Evolutionary conservation across 352 stramenopile genomes (phyloP), one percentile per base, ranked within the genome.

Genomic region (Globisporangium apiculatum): DNA sequence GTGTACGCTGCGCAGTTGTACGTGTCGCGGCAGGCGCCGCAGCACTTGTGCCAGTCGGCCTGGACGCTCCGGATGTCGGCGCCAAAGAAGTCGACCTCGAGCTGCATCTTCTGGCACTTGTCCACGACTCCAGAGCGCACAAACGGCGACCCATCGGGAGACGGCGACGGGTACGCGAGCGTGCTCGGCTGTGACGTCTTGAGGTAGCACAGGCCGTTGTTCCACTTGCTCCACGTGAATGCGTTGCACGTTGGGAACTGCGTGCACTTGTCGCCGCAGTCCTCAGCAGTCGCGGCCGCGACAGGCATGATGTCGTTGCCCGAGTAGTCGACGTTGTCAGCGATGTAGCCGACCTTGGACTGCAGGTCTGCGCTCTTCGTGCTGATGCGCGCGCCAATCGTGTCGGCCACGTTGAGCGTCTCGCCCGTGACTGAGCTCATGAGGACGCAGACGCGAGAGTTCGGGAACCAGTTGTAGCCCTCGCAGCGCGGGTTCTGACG

Each of bases 1-100:
- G 61, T 71, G 58, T 65, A 70, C 17, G 61, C 67, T 36, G 61
- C 62, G 17, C 67, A 74, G 8, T 58, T 61, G 35, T 36, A 31
- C 10, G 37, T 48, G 18, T 36, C 55, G 17, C 53, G 51, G 24
- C 58, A 64, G 6, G 51, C 41, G 1, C 45, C 53, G 24, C 58
- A 64, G 46, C 52, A 65, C 24, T 64, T 38, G 37, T 10, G 14
- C 9, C 35, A 3, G 24, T 38, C 36, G 3, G 51, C 43, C 15
- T 48, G 18, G 11, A 35, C 42, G 51, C 36, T 60, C 12, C 43
- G 17, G 35, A 67, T 35, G 12, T 64, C 51, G 0, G 18, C 7
- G 15, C 61, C 61, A 7, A 5, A 12, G 15, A 41, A 51, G 38
- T 62, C 61, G 24, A 41, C 51, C 35, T 55, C 53, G 14, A 8